Percentiles rank a stretch among this genome's conserved stretches.
These are phyloP conservation scores for Paecilomyces variotii DNA, from an alignment of 2,329 filamentous ascomycete species.

Conservation along the genomic window DNA sequence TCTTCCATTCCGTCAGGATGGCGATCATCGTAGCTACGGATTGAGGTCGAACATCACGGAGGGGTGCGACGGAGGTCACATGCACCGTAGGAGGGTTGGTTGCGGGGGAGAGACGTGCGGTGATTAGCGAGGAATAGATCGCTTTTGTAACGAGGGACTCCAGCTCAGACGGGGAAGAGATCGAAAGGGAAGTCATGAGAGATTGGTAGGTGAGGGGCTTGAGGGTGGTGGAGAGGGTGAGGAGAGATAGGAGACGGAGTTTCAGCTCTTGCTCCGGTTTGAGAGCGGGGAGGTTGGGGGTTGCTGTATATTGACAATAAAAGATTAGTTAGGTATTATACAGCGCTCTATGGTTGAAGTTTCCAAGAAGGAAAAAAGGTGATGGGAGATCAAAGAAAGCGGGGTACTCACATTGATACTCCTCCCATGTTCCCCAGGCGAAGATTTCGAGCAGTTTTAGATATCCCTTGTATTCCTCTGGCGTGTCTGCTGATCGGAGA, in stretches of 20 bases:
- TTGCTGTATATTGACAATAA: constrained; percentile 26
- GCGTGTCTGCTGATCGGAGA: constrained; percentile 46
- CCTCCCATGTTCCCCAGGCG: constrained; percentile 79
- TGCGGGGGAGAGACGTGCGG: constrained; percentile 81
- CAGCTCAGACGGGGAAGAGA: constrained; percentile 60
- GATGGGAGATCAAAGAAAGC: not conserved
- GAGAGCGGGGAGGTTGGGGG: constrained; percentile 59
- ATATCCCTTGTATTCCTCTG: constrained; percentile 56
- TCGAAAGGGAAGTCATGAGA: constrained; percentile 59
- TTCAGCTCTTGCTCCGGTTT: constrained; percentile 68
- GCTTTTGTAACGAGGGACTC: constrained; percentile 81
- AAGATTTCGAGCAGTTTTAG: constrained; percentile 77
- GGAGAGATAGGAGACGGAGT: constrained; percentile 80
- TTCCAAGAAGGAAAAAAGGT: constrained; percentile 1
- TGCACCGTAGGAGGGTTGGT: constrained; percentile 65
- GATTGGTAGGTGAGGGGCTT: constrained; percentile 63
- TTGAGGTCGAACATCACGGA: constrained; percentile 74
- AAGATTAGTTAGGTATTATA: not conserved
- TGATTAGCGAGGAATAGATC: constrained; percentile 76
- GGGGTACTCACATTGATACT: constrained; percentile 54
- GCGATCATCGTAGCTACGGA: constrained; percentile 61
- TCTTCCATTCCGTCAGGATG: constrained; percentile 66
- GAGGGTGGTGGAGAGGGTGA: constrained; percentile 66
- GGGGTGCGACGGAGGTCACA: constrained; percentile 71
- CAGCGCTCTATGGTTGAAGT: constrained; percentile 6